Evolutionary conservation across 768 basidiomycete genomes (phyloP), one percentile per base, ranked within the genome.

Genomic region (Rhizopogon vesiculosus): DNA sequence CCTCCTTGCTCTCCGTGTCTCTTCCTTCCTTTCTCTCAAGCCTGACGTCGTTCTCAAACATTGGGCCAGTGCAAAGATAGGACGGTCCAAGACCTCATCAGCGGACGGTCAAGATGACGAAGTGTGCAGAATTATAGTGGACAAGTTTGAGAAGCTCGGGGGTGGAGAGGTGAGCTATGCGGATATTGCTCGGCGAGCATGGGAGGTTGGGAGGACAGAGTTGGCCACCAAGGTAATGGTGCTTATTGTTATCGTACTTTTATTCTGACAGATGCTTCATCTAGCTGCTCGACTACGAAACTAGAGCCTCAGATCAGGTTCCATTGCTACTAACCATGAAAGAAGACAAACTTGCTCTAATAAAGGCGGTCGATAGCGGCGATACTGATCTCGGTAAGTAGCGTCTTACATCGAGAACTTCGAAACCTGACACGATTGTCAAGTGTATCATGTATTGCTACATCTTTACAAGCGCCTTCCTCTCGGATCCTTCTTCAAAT

Each of bases 1-100:
- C 65, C 82, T 98, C 1, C 85, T 98, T 44, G 93, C 96, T 7
- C 83, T 98, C 16, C 86, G 94, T 25, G 86, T 98, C 59, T 94
- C 95, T 2, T 78, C 83, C 1, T 93, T 86, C 71, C 80, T 98
- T 31, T 80, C 82, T 15, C 76, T 98, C 44, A 88, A 90, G 51
- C 89, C 93, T 1, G 89, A 94, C 59, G 80, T 83, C 0, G 93
- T 98, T 1, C 75, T 99, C 42, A 91, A 87, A 59, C 96, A 98
- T 66, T 99, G 97, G 97, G 97, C 97, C 1, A 86, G 85, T 56
- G 88, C 92, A 1, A 96, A 97, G 70, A 97, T 99, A 55, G 69
- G 84, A 46, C 83, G 81, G 15, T 85, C 91, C 10, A 83, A 84
- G 58, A 76, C 87, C 0, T 76, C 82, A 0, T 70, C 81, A 0